Evolutionary conservation across 805 yeast genomes (phyloP).

Genomic region (Candida corydali): DNA sequence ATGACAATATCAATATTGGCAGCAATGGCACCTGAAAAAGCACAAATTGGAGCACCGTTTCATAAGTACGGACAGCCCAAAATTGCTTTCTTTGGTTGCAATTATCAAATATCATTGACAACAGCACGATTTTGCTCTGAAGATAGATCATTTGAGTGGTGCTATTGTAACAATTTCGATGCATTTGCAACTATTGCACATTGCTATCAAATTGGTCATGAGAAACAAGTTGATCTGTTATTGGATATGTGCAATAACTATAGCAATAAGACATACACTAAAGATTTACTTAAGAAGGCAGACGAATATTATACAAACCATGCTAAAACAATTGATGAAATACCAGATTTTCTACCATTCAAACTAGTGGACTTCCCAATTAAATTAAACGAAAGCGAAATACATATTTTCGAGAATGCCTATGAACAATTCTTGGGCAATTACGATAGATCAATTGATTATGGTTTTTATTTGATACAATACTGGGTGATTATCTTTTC

Average conservation of each 20-base stretch:
- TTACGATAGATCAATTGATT: constrained; percentile 39
- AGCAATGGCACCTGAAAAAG: constrained; percentile 22
- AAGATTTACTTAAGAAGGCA: constrained; percentile 19
- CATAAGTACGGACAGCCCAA: constrained; percentile 22
- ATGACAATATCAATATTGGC: constrained; percentile 12
- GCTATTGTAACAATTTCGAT: constrained; percentile 25
- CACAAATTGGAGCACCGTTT: constrained; percentile 28
- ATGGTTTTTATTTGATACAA: constrained; percentile 31
- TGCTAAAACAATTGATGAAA: constrained; percentile 13
- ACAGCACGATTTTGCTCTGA: constrained; percentile 20
- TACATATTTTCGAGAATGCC: constrained; percentile 18
- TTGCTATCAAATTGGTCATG: constrained; percentile 26
- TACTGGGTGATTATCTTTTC: constrained; percentile 30
- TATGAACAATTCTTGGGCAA: constrained; percentile 38
- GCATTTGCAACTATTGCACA: constrained; percentile 36
- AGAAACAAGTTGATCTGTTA: constrained; percentile 19
- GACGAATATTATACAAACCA: constrained; percentile 13
- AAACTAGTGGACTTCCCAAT: constrained; percentile 17
- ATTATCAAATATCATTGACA: constrained; percentile 16
- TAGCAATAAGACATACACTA: constrained; percentile 18
- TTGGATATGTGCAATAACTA: constrained; percentile 21
- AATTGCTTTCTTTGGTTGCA: constrained; percentile 30
- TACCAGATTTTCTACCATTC: constrained; percentile 6
- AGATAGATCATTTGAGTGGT: constrained; percentile 9
- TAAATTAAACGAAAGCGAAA: constrained; percentile 18